phyloP scores from a whole-genome alignment of 805 yeast genomes.

The Yamadazyma scolyti region DNA sequence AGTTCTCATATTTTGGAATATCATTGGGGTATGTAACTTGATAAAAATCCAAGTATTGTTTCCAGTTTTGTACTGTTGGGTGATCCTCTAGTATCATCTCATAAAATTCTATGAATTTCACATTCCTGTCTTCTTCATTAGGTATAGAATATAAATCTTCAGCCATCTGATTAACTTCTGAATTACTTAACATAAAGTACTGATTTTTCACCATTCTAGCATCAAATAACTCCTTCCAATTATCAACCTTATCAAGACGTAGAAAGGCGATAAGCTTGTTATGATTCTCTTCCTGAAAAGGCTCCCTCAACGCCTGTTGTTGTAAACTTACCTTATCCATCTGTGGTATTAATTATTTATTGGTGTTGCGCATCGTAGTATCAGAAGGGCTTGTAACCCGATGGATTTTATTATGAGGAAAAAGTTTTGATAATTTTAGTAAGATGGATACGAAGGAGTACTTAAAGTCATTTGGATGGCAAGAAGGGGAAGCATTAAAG shows the following conservation, averaged over 20 bases:
- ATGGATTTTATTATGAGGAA: too few relatives aligned
- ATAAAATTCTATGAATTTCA: conserved; percentile 13
- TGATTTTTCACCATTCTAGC: conserved; percentile 4
- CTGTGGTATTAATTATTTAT: too few relatives aligned
- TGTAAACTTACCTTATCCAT: too few relatives aligned
- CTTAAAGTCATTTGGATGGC: conserved; percentile 82
- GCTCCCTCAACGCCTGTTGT: too few relatives aligned
- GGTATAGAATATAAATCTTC: conserved; percentile 14
- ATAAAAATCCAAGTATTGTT: conserved; percentile 14
- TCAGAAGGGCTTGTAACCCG: too few relatives aligned
- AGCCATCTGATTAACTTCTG: conserved; percentile 16
- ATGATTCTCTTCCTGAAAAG: conserved; percentile 10
- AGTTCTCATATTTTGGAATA: conserved; percentile 19
- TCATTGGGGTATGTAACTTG: too few relatives aligned
- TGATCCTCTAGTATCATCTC: conserved; percentile 13
- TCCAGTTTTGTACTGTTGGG: conserved; percentile 20
- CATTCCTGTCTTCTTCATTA: conserved; percentile 7
- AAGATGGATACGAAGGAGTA: conserved; percentile 74
- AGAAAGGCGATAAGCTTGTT: conserved; percentile 14
- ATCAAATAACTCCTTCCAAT: background rate
- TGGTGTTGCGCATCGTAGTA: too few relatives aligned
- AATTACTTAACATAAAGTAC: conserved; percentile 7
- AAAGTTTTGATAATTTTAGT: background rate
- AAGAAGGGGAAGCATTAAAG: conserved; percentile 80
- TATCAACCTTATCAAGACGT: conserved; percentile 4